Percentiles rank a stretch among this genome's conserved stretches.
Evolutionary conservation across 495 filamentous ascomycete species (phyloP).

Genomic region (Penicillium ochrochloron): DNA sequence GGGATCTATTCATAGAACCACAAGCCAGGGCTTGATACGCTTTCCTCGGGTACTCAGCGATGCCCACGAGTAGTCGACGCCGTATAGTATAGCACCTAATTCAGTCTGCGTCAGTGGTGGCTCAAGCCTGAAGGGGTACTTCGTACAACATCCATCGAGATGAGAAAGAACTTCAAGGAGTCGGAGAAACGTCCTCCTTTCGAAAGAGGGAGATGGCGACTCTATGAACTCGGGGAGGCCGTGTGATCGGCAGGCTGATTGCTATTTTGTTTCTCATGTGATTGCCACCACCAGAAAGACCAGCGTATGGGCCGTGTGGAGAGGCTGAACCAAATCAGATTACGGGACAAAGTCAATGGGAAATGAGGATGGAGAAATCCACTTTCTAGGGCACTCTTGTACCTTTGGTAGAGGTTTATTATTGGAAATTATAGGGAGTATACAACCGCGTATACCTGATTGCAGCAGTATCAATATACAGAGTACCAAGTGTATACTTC

Average conservation of each 20-base stretch:
- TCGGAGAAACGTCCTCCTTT: conserved; percentile 4
- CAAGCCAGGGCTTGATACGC: not conserved
- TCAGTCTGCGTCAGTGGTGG: not conserved
- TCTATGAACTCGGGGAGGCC: conserved; percentile 2
- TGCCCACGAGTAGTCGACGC: not conserved
- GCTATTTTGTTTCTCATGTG: not conserved
- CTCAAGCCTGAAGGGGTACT: not conserved
- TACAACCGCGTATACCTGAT: not conserved
- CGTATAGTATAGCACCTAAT: not conserved
- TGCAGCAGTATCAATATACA: too few relatives aligned
- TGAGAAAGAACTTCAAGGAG: not conserved
- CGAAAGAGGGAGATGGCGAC: not conserved
- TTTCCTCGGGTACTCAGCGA: not conserved
- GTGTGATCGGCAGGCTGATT: not conserved
- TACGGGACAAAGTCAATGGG: not conserved
- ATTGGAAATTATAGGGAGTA: not conserved
- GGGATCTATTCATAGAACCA: not conserved
- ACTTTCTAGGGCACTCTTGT: not conserved
- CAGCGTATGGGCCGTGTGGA: not conserved
- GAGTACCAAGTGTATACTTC: not conserved
- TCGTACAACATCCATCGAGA: too few relatives aligned
- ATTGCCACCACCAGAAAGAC: not conserved
- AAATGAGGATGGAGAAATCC: not conserved
- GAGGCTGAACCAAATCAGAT: not conserved
- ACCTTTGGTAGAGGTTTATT: not conserved